A percentile compares a stretch with the other conserved stretches of the same genome.
phyloP scores from a whole-genome alignment of 1,139 yeast genomes.

The Yamadazyma membranifaciens region DNA sequence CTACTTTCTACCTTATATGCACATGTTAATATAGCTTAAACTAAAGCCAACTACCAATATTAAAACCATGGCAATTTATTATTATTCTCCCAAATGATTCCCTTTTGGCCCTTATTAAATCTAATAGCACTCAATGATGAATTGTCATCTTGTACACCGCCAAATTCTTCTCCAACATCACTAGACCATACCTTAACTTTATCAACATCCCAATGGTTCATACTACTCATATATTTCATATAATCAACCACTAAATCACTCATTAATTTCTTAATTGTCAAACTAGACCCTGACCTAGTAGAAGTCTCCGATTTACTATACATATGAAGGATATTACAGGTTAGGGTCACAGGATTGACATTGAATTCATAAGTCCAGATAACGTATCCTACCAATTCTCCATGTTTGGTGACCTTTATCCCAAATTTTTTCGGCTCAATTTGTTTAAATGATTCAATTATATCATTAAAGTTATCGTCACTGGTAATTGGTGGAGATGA shows the following conservation, averaged over 20 bases:
- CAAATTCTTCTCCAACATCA: constrained; percentile 21
- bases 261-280: constrained; percentile 4
- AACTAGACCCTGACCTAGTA: constrained; percentile 1
- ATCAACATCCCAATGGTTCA: neutral
- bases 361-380: constrained; percentile 43
- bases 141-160: constrained; percentile 28
- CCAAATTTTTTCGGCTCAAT: constrained; percentile 34
- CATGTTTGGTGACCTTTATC: constrained; percentile 21
- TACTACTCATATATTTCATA: constrained; percentile 6
- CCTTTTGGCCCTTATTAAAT: constrained; percentile 18
- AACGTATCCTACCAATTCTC: constrained; percentile 28
- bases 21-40: too few relatives aligned
- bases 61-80: constrained; percentile 48
- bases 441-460: constrained; percentile 22
- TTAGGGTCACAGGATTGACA: neutral
- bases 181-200: constrained; percentile 31
- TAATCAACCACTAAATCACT: constrained; percentile 10
- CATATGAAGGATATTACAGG: constrained; percentile 1
- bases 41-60: neutral
- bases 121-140: constrained; percentile 38
- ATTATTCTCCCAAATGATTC: constrained; percentile 45
- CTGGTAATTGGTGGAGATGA: constrained; percentile 21
- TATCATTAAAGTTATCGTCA: constrained; percentile 24
- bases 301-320: neutral
- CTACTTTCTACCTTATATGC: too few relatives aligned